These are phyloP conservation scores for Phialophora verrucosa DNA, from an alignment of 2,329 filamentous ascomycete genomes.

Conservation along the genomic window DNA sequence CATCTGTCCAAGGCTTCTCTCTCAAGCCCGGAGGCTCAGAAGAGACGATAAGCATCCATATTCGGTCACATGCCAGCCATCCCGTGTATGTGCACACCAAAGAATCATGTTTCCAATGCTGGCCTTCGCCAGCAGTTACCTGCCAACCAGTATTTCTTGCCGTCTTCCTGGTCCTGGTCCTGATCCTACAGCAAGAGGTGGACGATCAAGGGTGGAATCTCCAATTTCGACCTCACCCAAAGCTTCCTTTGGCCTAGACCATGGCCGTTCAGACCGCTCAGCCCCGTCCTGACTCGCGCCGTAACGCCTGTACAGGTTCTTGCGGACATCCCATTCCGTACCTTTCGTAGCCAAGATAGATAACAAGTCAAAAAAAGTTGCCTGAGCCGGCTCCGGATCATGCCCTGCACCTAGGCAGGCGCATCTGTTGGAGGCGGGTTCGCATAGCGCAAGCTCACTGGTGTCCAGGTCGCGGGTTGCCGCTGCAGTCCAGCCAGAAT, in stretches of 20 bases:
- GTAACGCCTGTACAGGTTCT: slow-evolving; percentile 34
- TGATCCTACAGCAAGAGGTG: neutral
- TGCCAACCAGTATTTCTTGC: neutral
- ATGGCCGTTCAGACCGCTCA: neutral
- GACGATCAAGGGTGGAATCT: neutral
- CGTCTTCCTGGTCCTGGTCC: neutral
- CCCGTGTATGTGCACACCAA: neutral
- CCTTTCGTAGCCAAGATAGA: slow-evolving; percentile 22
- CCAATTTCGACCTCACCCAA: neutral
- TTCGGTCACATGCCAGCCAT: neutral
- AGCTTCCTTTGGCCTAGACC: neutral
- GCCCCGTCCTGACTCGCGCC: slow-evolving; percentile 21
- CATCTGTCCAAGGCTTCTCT: neutral
- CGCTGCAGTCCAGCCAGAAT: slow-evolving; percentile 14
- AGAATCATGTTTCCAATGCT: neutral
- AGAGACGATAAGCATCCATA: neutral
- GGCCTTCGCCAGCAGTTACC: neutral
- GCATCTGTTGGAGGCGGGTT: neutral
- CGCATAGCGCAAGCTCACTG: neutral
- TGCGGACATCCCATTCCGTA: slow-evolving; percentile 24
- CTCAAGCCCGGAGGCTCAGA: neutral
- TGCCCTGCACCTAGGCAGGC: neutral
- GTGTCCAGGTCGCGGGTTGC: neutral
- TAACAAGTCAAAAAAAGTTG: slow-evolving; percentile 21
- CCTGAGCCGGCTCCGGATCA: slow-evolving; percentile 3